Conservation (phyloP, 2,329 filamentous ascomycete genomes). For the Penicillium verrucosum region DNA sequence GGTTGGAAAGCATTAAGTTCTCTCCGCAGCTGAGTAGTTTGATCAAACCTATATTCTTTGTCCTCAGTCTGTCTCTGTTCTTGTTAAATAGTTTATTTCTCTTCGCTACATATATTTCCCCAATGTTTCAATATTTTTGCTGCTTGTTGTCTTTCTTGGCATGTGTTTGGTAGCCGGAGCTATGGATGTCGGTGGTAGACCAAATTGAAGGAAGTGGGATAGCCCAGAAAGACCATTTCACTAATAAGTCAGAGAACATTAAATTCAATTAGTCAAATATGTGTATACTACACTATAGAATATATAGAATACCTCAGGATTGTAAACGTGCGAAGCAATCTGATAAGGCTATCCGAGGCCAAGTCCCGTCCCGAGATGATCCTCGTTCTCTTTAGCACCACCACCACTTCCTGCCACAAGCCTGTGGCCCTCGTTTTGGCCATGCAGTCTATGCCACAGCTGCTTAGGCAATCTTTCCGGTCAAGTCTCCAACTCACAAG, state of each 20-base stretch:
- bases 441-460: slow-evolving; percentile 43
- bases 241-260: neutral
- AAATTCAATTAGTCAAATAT: neutral
- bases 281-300: neutral
- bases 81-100: neutral
- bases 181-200: neutral
- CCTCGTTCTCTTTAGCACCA: slow-evolving; percentile 15
- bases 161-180: neutral
- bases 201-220: neutral
- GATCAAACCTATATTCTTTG: neutral
- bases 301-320: neutral
- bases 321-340: slow-evolving; percentile 7
- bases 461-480: slow-evolving; percentile 39
- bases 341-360: slow-evolving; percentile 21
- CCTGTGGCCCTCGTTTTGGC: slow-evolving; percentile 26
- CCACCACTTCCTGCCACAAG: slow-evolving; percentile 15
- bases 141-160: neutral
- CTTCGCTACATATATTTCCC: neutral
- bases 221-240: neutral
- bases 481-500: slow-evolving; percentile 26
- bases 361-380: slow-evolving; percentile 18
- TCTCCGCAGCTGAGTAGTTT: neutral
- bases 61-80: neutral
- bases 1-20: neutral
- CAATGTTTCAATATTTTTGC: neutral